Evolutionary conservation across 2,329 filamentous ascomycete genomes (phyloP).

Genomic region (Diaporthe citriasiana): DNA sequence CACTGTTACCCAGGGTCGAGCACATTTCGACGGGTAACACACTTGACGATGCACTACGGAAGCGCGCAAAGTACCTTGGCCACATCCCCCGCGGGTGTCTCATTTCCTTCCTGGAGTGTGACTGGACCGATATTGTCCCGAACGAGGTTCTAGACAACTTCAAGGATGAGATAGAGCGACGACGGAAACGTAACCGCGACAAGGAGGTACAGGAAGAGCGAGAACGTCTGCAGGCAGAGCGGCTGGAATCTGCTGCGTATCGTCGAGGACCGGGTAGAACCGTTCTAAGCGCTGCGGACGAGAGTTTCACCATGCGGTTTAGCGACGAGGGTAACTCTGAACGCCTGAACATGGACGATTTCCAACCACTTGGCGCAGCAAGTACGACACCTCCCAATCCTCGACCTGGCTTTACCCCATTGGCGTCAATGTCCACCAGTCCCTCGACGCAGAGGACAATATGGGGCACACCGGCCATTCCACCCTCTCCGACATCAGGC

Average conservation of each 20-base stretch:
- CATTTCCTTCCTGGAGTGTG: slow-evolving; percentile 91
- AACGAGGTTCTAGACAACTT: slow-evolving; percentile 83
- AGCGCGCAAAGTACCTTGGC: slow-evolving; percentile 86
- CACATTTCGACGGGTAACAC: slow-evolving; percentile 90
- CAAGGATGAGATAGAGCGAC: slow-evolving; percentile 79
- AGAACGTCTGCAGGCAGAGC: slow-evolving; percentile 85
- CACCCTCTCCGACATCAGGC: slow-evolving; percentile 68
- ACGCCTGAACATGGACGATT: slow-evolving; percentile 70
- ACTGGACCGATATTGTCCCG: slow-evolving; percentile 92
- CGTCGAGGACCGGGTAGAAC: slow-evolving; percentile 62
- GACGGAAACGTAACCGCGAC: slow-evolving; percentile 83
- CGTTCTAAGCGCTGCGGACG: slow-evolving; percentile 56
- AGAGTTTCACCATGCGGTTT: slow-evolving; percentile 51
- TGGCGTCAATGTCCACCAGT: slow-evolving; percentile 86
- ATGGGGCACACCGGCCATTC: slow-evolving; percentile 87
- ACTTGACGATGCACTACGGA: slow-evolving; percentile 86
- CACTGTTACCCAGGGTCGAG: slow-evolving; percentile 87
- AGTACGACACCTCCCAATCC: slow-evolving; percentile 69
- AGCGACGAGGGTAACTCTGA: slow-evolving; percentile 49
- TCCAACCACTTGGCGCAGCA: slow-evolving; percentile 71
- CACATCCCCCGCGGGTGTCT: slow-evolving; percentile 93
- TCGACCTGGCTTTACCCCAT: slow-evolving; percentile 73
- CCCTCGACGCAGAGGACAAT: slow-evolving; percentile 84
- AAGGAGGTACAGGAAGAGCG: slow-evolving; percentile 91
- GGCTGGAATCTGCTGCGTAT: slow-evolving; percentile 79